Evolutionary conservation across 352 stramenopile genomes (phyloP).

Genomic region (Plasmopara viticola): DNA sequence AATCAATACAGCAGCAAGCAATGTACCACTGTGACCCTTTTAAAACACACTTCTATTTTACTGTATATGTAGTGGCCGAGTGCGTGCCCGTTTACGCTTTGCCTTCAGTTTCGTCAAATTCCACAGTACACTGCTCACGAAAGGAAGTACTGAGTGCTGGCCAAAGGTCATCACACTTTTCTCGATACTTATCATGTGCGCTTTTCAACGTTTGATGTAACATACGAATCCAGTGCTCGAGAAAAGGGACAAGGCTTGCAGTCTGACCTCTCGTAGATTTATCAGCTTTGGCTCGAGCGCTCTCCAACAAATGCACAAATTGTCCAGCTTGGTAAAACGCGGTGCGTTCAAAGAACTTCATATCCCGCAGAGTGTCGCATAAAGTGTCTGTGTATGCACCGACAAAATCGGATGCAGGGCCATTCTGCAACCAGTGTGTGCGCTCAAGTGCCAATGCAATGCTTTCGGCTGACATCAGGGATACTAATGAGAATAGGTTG

Average conservation of each 20-base stretch:
- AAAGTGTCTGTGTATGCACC: conserved; percentile 41
- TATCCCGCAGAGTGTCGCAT: conserved; percentile 37
- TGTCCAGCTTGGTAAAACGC: conserved; percentile 63
- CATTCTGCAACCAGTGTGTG: conserved; percentile 32
- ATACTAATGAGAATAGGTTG: conserved; percentile 67
- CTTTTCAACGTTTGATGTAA: conserved; percentile 36
- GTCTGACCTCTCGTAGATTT: conserved; percentile 28
- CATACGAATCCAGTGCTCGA: conserved; percentile 34
- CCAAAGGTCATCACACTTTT: conserved; percentile 52
- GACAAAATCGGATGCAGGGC: conserved; percentile 37
- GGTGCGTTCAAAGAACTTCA: conserved; percentile 51
- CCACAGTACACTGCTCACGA: conserved; percentile 17
- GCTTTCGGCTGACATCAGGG: conserved; percentile 51
- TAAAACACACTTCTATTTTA: no score
- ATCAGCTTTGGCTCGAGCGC: conserved; percentile 18
- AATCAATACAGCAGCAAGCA: no score
- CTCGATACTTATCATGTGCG: conserved; percentile 28
- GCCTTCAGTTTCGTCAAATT: conserved; percentile 6
- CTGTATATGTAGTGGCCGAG: no score
- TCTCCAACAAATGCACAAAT: conserved; percentile 41
- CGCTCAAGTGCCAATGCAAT: conserved; percentile 56
- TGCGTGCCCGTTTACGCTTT: neutral
- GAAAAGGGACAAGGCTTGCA: conserved; percentile 16
- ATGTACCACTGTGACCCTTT: no score
- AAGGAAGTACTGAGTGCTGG: conserved; percentile 28